A percentile compares a stretch with the other conserved stretches of the same genome.
Evolutionary conservation across 306 rosid genomes (phyloP).

Genomic region (apple (Malus domestica)): DNA sequence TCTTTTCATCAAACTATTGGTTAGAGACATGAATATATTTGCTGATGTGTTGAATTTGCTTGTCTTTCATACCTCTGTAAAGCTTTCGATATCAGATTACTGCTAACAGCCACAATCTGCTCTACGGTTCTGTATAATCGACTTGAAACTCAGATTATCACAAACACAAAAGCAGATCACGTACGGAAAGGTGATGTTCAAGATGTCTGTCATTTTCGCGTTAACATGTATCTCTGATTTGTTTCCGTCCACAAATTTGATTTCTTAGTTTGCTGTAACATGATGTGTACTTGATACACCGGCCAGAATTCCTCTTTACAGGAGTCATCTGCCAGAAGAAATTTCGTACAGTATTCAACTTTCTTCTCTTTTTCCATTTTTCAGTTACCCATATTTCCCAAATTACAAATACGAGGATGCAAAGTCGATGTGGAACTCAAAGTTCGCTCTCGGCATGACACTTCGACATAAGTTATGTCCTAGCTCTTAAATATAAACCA

Average conservation of each 20-base stretch:
- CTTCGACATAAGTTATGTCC: background rate
- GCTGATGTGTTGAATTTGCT: background rate
- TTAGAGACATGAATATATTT: background rate
- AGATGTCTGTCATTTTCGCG: background rate
- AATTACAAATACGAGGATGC: background rate
- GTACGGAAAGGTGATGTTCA: background rate
- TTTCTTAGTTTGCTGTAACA: background rate
- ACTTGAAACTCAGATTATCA: background rate
- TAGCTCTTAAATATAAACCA: background rate
- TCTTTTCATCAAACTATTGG: background rate
- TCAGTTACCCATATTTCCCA: too few relatives aligned
- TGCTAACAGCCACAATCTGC: background rate
- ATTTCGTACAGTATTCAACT: background rate
- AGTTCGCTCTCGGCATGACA: background rate
- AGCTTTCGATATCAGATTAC: background rate
- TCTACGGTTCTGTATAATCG: background rate
- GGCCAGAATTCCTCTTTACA: background rate
- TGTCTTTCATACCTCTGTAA: background rate
- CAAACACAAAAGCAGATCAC: background rate
- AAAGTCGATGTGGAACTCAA: background rate
- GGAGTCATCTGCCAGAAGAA: background rate
- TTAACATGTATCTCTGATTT: background rate
- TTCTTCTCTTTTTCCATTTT: too few relatives aligned
- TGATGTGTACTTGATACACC: background rate
- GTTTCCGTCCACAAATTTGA: background rate